These are phyloP conservation scores for Xerocomellus chrysenteron DNA, from an alignment of 768 basidiomycete genomes.

Conservation along the genomic window DNA sequence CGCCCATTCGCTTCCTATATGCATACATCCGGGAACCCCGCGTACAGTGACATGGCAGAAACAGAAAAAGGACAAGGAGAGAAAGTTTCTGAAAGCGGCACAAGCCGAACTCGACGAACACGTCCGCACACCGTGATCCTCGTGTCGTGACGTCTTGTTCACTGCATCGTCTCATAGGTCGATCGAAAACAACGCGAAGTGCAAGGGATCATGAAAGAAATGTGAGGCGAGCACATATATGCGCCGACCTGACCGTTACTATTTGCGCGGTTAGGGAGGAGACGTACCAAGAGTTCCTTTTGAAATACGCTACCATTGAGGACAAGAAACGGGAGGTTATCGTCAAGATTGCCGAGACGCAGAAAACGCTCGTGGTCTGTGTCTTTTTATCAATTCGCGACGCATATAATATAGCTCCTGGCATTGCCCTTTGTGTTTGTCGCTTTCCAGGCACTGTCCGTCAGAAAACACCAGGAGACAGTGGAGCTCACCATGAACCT, in stretches of 20 bases:
- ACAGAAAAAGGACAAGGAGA: constrained; percentile 27
- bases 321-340: constrained; percentile 29
- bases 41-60: constrained; percentile 33
- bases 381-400: neutral
- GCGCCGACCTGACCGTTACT: neutral
- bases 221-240: constrained; percentile 23
- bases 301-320: constrained; percentile 22
- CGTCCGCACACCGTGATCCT: constrained; percentile 5
- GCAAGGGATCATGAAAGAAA: constrained; percentile 18
- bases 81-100: constrained; percentile 19
- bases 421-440: too few species aligned
- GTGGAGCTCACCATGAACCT: constrained; percentile 20
- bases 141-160: neutral
- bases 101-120: constrained; percentile 28
- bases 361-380: constrained; percentile 28
- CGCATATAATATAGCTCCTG: neutral
- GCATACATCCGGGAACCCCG: neutral
- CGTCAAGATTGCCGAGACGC: constrained; percentile 23
- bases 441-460: constrained; percentile 22
- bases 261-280: constrained; percentile 18
- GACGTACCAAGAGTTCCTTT: constrained; percentile 27
- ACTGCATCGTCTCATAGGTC: constrained; percentile 15
- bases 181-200: constrained; percentile 19
- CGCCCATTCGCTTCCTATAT: neutral
- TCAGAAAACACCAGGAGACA: constrained; percentile 28